Percentiles rank a stretch among this genome's conserved stretches.
phyloP scores from a whole-genome alignment of 805 yeast species.

The Lachancea dasiensis region DNA sequence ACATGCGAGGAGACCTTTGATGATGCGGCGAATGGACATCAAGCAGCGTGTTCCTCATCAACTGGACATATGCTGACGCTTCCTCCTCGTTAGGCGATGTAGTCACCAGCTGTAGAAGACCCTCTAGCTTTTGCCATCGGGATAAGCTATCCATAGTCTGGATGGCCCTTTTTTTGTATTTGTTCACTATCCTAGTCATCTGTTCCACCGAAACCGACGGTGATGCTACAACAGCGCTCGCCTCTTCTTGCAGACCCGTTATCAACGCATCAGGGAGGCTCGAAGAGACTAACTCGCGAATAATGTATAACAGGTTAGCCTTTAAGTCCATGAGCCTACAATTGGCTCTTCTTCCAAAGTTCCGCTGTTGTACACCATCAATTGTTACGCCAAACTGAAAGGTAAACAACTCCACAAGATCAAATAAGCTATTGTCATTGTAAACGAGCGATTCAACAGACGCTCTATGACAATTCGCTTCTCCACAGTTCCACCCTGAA shows the following conservation, averaged over 20 bases:
- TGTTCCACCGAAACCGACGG: constrained; percentile 16
- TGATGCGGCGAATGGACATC: constrained; percentile 11
- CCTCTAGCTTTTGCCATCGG: constrained; percentile 22
- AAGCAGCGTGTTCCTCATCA: constrained; percentile 15
- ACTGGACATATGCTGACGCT: constrained; percentile 18
- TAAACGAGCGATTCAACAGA: no score
- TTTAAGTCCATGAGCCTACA: constrained; percentile 21
- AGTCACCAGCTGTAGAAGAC: constrained; percentile 16
- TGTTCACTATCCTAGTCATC: constrained; percentile 18
- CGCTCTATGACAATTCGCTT: no score
- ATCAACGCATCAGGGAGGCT: constrained; percentile 16
- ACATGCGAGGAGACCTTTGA: constrained; percentile 1
- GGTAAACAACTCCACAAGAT: constrained; percentile 9
- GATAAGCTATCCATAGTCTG: constrained; percentile 12
- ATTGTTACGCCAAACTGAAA: background rate
- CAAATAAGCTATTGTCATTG: background rate
- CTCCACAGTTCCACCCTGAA: no score
- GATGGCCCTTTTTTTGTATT: constrained; percentile 16
- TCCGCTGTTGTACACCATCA: background rate
- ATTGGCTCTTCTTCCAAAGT: background rate
- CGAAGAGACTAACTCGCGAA: constrained; percentile 26
- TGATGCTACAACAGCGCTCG: constrained; percentile 15
- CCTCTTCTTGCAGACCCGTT: constrained; percentile 15
- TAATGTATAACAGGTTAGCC: constrained; percentile 15
- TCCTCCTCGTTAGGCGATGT: constrained; percentile 17